Conservation (phyloP, 176 grass and related monocot species). For the Triticum aestivum region IWGSC_CS_RefSeq_v2.1 NC_057808.1:317401749-317402248, state of each 20-base stretch:
- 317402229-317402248: background rate
- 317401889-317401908: constrained; percentile 58
- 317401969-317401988: background rate
- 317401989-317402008: background rate
- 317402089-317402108: constrained; percentile 10
- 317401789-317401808: constrained; percentile 85
- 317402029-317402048: constrained; percentile 3
- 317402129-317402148: background rate
- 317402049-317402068: background rate
- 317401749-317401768: constrained; percentile 73
- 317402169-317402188: background rate
- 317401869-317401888: constrained; percentile 46
- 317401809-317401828: constrained; percentile 69
- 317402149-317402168: background rate
- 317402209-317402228: background rate
- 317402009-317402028: constrained; percentile 24
- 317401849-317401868: constrained; percentile 63
- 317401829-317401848: constrained; percentile 72
- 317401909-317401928: background rate
- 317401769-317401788: constrained; percentile 94
- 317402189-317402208: background rate
- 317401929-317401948: constrained; percentile 15
- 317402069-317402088: background rate
- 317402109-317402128: background rate
- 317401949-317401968: constrained; percentile 2